Conservation (phyloP, 805 yeast species). For the Saccharomyces kudriavzevii region DNA sequence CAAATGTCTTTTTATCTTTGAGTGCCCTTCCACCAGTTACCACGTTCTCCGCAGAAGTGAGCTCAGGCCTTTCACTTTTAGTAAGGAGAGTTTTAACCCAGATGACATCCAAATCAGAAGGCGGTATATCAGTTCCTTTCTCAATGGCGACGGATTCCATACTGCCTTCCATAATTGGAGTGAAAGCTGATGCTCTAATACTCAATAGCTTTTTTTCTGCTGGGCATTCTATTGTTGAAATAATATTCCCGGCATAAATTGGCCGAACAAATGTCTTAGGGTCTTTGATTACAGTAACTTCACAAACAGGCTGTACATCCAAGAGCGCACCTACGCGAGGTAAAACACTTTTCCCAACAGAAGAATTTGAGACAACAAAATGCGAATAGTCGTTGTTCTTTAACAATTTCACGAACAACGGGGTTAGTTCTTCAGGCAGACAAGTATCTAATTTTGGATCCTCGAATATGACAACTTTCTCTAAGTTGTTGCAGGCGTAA, state of each 20-base stretch:
- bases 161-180: constrained; percentile 35
- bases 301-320: constrained; percentile 83
- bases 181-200: constrained; percentile 80
- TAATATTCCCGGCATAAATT: constrained; percentile 91
- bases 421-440: constrained; percentile 74
- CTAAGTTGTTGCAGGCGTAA: constrained; percentile 26
- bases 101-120: constrained; percentile 33
- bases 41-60: constrained; percentile 71
- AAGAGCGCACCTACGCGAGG: constrained; percentile 83
- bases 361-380: constrained; percentile 73
- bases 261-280: constrained; percentile 74
- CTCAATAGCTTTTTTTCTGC: constrained; percentile 65
- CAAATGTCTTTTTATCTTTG: constrained; percentile 83
- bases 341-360: constrained; percentile 76
- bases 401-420: constrained; percentile 44
- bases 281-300: constrained; percentile 59
- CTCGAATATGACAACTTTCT: constrained; percentile 48
- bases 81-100: constrained; percentile 73
- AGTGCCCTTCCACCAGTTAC: constrained; percentile 94
- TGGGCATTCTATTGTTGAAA: constrained; percentile 65
- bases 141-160: constrained; percentile 38
- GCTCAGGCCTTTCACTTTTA: constrained; percentile 78
- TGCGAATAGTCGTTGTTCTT: constrained; percentile 41
- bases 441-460: constrained; percentile 55
- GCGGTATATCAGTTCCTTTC: constrained; percentile 33